A percentile compares a stretch with the other conserved stretches of the same genome.
These are phyloP conservation scores for Penicillium palitans DNA, from an alignment of 2,329 filamentous ascomycete species.

Conservation along the genomic window DNA sequence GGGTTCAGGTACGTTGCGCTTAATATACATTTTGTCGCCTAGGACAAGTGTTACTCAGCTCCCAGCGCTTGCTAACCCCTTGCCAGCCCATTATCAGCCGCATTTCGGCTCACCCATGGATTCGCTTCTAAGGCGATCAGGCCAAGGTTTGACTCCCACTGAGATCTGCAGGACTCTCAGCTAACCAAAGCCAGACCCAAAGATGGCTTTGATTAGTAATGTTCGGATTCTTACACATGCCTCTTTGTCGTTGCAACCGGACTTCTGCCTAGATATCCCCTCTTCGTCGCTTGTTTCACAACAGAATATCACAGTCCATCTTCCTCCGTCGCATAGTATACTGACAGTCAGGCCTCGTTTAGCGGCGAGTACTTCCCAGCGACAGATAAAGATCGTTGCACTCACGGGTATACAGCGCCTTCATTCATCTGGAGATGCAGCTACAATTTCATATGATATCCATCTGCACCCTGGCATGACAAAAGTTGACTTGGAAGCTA, in stretches of 20 bases:
- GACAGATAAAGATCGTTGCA: slow-evolving; percentile 76
- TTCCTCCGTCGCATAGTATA: slow-evolving; percentile 67
- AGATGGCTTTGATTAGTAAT: slow-evolving; percentile 66
- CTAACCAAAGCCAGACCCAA: slow-evolving; percentile 43
- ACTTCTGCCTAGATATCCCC: slow-evolving; percentile 63
- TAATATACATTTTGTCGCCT: not conserved
- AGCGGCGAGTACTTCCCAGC: slow-evolving; percentile 61
- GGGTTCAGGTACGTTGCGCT: not conserved
- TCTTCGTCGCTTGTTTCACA: slow-evolving; percentile 67
- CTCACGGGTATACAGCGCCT: slow-evolving; percentile 65
- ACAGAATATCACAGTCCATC: slow-evolving; percentile 70
- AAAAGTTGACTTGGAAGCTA: slow-evolving; percentile 73
- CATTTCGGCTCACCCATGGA: slow-evolving; percentile 38
- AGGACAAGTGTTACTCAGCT: not conserved
- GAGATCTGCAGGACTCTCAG: not conserved
- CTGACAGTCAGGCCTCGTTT: slow-evolving; percentile 70
- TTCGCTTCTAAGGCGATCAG: slow-evolving; percentile 44
- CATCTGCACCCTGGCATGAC: slow-evolving; percentile 72
- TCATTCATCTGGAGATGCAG: slow-evolving; percentile 52
- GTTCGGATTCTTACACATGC: slow-evolving; percentile 69
- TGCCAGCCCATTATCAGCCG: slow-evolving; percentile 18
- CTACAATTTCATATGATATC: slow-evolving; percentile 72
- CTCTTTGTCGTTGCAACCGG: slow-evolving; percentile 60
- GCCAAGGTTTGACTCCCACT: slow-evolving; percentile 45
- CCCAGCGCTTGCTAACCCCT: slow-evolving; percentile 8